Evolutionary conservation across 495 filamentous ascomycete genomes (phyloP).

Genomic region (Hypoxylon subgilvum): DNA sequence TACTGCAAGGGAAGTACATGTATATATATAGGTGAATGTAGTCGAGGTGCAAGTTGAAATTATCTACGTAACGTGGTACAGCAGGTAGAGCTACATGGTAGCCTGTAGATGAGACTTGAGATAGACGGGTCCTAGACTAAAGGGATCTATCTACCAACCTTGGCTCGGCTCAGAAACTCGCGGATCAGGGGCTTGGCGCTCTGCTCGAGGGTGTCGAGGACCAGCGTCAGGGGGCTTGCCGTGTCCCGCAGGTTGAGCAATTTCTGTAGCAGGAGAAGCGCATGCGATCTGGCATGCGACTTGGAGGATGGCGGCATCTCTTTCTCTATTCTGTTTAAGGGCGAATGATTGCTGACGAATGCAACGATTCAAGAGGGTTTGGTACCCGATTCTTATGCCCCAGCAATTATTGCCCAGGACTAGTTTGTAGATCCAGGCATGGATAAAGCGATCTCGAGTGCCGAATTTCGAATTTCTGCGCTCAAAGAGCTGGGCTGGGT

Average conservation of each 20-base stretch:
- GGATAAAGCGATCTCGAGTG: slow-evolving; percentile 10
- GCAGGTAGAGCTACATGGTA: neutral
- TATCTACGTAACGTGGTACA: too few relatives aligned
- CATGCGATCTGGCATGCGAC: slow-evolving; percentile 80
- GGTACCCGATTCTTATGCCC: neutral
- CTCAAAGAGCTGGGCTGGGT: neutral
- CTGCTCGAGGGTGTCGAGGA: slow-evolving; percentile 87
- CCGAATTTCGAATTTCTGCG: slow-evolving; percentile 1
- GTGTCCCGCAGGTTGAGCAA: slow-evolving; percentile 77
- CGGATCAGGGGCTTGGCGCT: slow-evolving; percentile 70
- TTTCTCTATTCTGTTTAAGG: neutral
- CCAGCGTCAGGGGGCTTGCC: slow-evolving; percentile 82
- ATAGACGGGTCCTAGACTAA: neutral
- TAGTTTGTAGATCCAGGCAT: slow-evolving; percentile 1
- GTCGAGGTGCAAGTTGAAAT: too few relatives aligned
- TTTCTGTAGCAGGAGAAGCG: slow-evolving; percentile 83
- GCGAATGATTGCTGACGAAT: neutral
- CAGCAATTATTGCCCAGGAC: neutral
- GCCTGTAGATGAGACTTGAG: neutral
- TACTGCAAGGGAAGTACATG: too few relatives aligned
- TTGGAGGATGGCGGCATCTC: slow-evolving; percentile 58
- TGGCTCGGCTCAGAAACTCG: slow-evolving; percentile 78
- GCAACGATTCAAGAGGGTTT: neutral
- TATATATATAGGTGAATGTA: neutral
- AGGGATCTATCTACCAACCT: slow-evolving; percentile 53